Evolutionary conservation across 495 filamentous ascomycete species (phyloP).

Genomic region (Aspergillus sclerotioniger): DNA sequence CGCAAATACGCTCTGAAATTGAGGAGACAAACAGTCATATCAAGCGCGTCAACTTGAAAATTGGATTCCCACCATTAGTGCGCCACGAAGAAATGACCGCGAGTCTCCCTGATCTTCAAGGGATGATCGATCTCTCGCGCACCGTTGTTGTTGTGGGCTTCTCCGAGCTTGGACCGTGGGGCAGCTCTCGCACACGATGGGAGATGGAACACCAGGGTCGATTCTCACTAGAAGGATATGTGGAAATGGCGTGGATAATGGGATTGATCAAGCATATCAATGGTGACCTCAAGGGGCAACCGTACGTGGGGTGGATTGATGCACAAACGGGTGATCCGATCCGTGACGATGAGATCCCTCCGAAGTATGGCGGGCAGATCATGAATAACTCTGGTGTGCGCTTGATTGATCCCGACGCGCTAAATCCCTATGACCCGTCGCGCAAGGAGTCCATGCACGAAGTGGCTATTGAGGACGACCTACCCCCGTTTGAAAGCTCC

Average conservation of each 20-base stretch:
- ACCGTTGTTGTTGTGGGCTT: conserved; percentile 97
- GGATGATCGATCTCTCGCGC: conserved; percentile 96
- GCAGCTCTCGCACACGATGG: conserved; percentile 95
- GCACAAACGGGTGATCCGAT: conserved; percentile 88
- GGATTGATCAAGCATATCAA: conserved; percentile 98
- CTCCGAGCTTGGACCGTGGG: conserved; percentile 94
- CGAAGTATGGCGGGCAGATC: conserved; percentile 92
- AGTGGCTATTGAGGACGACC: conserved; percentile 90
- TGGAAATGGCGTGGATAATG: conserved; percentile 99
- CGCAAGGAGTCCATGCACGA: conserved; percentile 97
- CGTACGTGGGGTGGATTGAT: conserved; percentile 97
- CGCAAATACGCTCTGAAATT: conserved; percentile 74
- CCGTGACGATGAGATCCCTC: conserved; percentile 92
- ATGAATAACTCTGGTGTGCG: conserved; percentile 95
- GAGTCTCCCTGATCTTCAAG: conserved; percentile 56
- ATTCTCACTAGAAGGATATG: conserved; percentile 97
- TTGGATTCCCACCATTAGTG: conserved; percentile 71
- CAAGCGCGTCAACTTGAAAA: conserved; percentile 87
- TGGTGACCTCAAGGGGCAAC: conserved; percentile 88
- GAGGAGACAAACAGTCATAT: conserved; percentile 41
- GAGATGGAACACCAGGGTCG: conserved; percentile 96
- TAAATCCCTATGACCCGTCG: conserved; percentile 91
- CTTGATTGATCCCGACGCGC: conserved; percentile 91
- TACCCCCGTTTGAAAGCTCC: conserved; percentile 94
- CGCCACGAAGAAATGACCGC: conserved; percentile 64